phyloP scores from a whole-genome alignment of 1,284 basidiomycete species.

The Rhizoctonia solani region DNA sequence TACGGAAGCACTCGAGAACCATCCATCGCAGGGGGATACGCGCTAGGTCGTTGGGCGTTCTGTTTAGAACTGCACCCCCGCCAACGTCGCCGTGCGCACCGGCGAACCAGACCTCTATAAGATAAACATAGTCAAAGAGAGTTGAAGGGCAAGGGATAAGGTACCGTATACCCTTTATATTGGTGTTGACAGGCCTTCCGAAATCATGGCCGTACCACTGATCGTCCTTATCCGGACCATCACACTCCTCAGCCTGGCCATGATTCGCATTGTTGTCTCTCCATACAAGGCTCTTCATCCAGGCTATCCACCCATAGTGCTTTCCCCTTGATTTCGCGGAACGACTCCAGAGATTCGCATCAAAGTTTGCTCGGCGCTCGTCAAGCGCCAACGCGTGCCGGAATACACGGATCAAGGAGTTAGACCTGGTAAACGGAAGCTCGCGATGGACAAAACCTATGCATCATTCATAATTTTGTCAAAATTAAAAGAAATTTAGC shows the following conservation, averaged over 20 bases:
- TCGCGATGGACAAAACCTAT: conserved; percentile 62
- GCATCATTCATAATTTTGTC: background rate
- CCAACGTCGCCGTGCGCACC: conserved; percentile 41
- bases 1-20: conserved; percentile 41
- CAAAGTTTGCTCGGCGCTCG: conserved; percentile 67
- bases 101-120: conserved; percentile 37
- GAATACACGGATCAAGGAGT: conserved; percentile 60
- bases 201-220: too few species aligned
- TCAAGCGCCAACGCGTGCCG: conserved; percentile 69
- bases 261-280: background rate
- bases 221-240: too few species aligned
- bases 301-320: background rate
- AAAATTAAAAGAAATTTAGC: background rate
- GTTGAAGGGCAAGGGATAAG: background rate
- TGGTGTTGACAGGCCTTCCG: too few species aligned
- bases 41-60: conserved; percentile 37
- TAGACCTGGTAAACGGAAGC: conserved; percentile 64
- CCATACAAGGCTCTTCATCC: too few species aligned
- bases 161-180: conserved; percentile 22
- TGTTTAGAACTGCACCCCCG: conserved; percentile 42
- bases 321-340: background rate
- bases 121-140: background rate
- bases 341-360: conserved; percentile 50
- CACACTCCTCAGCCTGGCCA: too few species aligned
- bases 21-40: too few species aligned